These are phyloP conservation scores for Eragrostis nindensis DNA, from an alignment of 176 grass and related monocot species.

Conservation along the genomic window DNA sequence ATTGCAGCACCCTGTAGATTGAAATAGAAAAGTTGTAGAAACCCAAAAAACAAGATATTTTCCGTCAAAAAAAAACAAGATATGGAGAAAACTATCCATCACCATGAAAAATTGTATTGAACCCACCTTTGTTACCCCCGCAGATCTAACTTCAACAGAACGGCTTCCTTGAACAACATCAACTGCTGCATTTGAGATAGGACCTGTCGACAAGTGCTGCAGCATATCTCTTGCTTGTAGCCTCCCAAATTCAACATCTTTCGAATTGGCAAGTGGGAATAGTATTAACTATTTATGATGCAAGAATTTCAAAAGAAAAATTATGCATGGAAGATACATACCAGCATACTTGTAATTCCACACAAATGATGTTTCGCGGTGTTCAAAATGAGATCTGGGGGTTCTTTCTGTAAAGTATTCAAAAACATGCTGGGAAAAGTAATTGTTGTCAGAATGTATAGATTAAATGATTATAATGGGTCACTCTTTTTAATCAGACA, in stretches of 20 bases:
- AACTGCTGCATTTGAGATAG: slow-evolving; percentile 94
- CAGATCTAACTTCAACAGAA: slow-evolving; percentile 92
- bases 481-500: slow-evolving; percentile 6
- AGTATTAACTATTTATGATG: slow-evolving; percentile 8
- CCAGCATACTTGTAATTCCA: slow-evolving; percentile 99
- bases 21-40: slow-evolving; percentile 30
- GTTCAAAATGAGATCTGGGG: slow-evolving; percentile 95
- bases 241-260: slow-evolving; percentile 96
- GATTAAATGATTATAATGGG: slow-evolving; percentile 6
- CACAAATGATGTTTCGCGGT: slow-evolving; percentile 95
- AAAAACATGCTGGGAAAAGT: slow-evolving; percentile 80
- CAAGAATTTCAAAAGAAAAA: slow-evolving; percentile 5
- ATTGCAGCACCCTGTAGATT: slow-evolving; percentile 86
- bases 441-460: slow-evolving; percentile 29
- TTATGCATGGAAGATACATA: slow-evolving; percentile 22
- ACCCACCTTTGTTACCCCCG: slow-evolving; percentile 91
- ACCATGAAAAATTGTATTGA: slow-evolving; percentile 29
- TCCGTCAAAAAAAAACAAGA: no score
- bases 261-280: slow-evolving; percentile 33
- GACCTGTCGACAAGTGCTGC: slow-evolving; percentile 96
- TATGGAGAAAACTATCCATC: slow-evolving; percentile 11
- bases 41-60: slow-evolving; percentile 22
- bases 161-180: slow-evolving; percentile 99
- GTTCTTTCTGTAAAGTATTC: slow-evolving; percentile 98
- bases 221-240: slow-evolving; percentile 99